These are phyloP conservation scores for Brachypodium distachyon DNA, from an alignment of 202 grass and related monocot species.

Conservation along the genomic window DNA sequence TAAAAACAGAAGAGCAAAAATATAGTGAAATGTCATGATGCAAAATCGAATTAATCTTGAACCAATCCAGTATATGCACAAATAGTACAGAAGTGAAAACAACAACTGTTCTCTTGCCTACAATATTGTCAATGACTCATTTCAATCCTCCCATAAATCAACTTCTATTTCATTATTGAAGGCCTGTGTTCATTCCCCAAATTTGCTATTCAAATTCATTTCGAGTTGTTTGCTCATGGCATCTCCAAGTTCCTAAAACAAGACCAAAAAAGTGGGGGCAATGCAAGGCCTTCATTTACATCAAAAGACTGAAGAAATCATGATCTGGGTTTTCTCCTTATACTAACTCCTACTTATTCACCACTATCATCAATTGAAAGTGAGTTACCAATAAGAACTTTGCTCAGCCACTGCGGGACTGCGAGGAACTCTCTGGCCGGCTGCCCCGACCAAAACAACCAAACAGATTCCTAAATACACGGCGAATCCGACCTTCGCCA, in stretches of 20 bases:
- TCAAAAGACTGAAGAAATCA: constrained; percentile 30
- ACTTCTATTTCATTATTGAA: constrained; percentile 5
- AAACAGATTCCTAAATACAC: constrained; percentile 66
- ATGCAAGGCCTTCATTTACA: constrained; percentile 43
- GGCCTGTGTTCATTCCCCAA: not conserved
- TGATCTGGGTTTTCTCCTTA: constrained; percentile 26
- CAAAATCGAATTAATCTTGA: constrained; percentile 19
- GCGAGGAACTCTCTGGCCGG: constrained; percentile 31
- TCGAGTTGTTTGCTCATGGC: constrained; percentile 28
- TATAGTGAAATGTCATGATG: not conserved
- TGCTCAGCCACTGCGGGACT: constrained; percentile 30
- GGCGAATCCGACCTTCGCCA: constrained; percentile 47
- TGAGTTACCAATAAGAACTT: constrained; percentile 23
- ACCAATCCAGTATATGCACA: constrained; percentile 36
- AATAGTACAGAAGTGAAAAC: constrained; percentile 15
- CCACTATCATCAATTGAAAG: constrained; percentile 31
- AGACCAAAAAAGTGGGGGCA: not conserved
- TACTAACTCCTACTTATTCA: constrained; percentile 49
- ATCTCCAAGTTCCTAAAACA: constrained; percentile 19
- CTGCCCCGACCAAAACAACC: constrained; percentile 48
- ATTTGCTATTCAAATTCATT: constrained; percentile 13
- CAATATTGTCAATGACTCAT: constrained; percentile 8
- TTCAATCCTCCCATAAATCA: constrained; percentile 13
- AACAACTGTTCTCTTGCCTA: constrained; percentile 17
- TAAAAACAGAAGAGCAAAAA: not conserved